phyloP scores from a whole-genome alignment of 345 rosid species.

The Eucalyptus sideroxylon region DNA sequence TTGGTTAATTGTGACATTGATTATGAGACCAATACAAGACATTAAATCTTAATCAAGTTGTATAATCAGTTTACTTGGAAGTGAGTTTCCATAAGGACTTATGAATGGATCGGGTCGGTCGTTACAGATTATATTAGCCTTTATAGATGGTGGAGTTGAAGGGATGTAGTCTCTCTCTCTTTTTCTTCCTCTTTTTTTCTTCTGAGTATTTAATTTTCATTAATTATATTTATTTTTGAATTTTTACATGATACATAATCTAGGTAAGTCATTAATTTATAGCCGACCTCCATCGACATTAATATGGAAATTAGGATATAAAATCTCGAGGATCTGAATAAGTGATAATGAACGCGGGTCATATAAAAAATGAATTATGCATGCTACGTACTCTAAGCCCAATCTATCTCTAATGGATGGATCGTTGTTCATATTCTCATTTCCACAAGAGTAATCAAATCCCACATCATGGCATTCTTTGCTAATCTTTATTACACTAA shows the following conservation, averaged over 20 bases:
- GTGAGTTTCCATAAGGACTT: not conserved
- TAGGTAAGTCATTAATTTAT: not conserved
- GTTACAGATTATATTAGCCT: not conserved
- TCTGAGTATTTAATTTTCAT: not conserved
- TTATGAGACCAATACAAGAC: not conserved
- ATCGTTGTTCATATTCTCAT: not conserved
- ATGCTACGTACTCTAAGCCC: not conserved
- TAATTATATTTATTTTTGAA: not conserved
- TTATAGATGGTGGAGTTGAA: not conserved
- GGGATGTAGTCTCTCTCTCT: too few relatives aligned
- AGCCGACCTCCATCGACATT: not conserved
- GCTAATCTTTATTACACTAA: not conserved
- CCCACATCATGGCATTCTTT: not conserved
- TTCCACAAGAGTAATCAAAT: not conserved
- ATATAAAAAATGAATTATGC: not conserved
- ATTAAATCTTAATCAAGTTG: not conserved
- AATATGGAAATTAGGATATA: not conserved
- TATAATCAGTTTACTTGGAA: not conserved
- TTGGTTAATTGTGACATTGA: not conserved
- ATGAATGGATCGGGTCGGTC: fast-evolving
- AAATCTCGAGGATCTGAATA: fast-evolving
- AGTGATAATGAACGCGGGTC: fast-evolving
- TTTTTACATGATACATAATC: not conserved
- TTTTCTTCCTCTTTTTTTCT: not conserved
- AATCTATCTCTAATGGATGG: not conserved